These are phyloP conservation scores for Eucommia ulmoides DNA, from an alignment of 257 asterid species.

Conservation along the genomic window DNA sequence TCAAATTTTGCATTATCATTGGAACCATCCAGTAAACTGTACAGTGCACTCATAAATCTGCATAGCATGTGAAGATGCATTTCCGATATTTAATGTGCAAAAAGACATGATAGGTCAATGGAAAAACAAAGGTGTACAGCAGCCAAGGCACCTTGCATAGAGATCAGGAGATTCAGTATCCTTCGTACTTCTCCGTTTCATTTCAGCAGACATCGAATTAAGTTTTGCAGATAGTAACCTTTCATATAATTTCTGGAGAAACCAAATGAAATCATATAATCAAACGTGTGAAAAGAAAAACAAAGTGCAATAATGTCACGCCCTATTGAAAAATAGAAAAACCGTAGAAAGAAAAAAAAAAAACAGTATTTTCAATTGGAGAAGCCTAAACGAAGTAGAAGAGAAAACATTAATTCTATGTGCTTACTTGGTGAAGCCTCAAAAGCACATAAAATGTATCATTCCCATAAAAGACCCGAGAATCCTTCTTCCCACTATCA, in stretches of 20 bases:
- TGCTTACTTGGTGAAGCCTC: slow-evolving; percentile 38
- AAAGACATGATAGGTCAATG: background rate
- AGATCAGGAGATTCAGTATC: slow-evolving; percentile 31
- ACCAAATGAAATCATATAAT: too few relatives aligned
- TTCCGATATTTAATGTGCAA: background rate
- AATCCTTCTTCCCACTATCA: background rate
- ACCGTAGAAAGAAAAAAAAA: background rate
- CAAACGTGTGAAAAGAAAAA: background rate
- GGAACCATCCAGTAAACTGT: slow-evolving; percentile 91
- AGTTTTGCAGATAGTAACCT: slow-evolving; percentile 47
- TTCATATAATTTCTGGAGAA: slow-evolving; percentile 37
- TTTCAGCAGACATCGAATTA: slow-evolving; percentile 25
- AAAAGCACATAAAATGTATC: slow-evolving; percentile 75
- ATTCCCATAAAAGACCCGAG: slow-evolving; percentile 59
- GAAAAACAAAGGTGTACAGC: slow-evolving; percentile 6
- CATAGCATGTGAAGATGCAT: slow-evolving; percentile 4
- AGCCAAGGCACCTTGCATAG: slow-evolving; percentile 27
- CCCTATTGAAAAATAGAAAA: background rate
- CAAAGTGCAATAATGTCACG: slow-evolving; percentile 1
- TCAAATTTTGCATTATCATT: slow-evolving; percentile 81
- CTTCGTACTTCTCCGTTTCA: slow-evolving; percentile 36
- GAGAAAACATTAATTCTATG: background rate
- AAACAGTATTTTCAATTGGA: slow-evolving; percentile 48
- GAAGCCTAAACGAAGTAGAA: slow-evolving; percentile 44
- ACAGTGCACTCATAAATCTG: slow-evolving; percentile 82